Percentiles rank a stretch among this genome's conserved stretches.
phyloP scores from a whole-genome alignment of 148 eudicot species.

The Euryodendron excelsum region DNA sequence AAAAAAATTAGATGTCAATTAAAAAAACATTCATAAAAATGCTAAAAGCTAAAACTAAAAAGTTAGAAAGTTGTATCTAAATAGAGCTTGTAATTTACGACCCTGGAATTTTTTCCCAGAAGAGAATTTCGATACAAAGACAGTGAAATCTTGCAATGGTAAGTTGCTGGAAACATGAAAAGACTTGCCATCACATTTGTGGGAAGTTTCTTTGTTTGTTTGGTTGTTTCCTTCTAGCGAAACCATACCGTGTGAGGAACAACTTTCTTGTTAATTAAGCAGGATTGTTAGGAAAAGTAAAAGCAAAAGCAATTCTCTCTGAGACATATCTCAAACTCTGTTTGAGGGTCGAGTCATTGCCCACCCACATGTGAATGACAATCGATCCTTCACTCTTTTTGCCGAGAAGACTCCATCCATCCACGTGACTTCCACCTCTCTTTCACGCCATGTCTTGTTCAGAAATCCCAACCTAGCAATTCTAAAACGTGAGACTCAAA shows the following conservation, averaged over 20 bases:
- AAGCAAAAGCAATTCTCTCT: slow-evolving; percentile 4
- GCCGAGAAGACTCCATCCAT: not conserved
- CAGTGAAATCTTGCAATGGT: no score
- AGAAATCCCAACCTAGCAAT: not conserved
- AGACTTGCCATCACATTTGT: not conserved
- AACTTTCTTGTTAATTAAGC: not conserved
- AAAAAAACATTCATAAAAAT: no score
- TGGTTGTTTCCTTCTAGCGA: not conserved
- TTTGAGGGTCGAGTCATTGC: not conserved
- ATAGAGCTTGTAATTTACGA: no score
- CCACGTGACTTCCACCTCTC: not conserved
- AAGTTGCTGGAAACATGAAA: not conserved
- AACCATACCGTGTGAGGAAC: not conserved
- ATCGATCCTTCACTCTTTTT: no score
- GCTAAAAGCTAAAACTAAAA: no score
- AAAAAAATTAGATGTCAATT: no score
- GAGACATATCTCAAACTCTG: no score
- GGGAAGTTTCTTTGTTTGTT: not conserved
- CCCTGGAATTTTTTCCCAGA: no score
- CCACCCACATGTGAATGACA: not conserved
- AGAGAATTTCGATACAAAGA: no score
- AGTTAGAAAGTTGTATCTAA: no score
- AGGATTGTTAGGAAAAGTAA: not conserved
- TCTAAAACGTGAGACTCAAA: not conserved
- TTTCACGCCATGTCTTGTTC: not conserved